Conservation (phyloP, 2,329 filamentous ascomycete genomes). For the Colletotrichum tofieldiae region DNA sequence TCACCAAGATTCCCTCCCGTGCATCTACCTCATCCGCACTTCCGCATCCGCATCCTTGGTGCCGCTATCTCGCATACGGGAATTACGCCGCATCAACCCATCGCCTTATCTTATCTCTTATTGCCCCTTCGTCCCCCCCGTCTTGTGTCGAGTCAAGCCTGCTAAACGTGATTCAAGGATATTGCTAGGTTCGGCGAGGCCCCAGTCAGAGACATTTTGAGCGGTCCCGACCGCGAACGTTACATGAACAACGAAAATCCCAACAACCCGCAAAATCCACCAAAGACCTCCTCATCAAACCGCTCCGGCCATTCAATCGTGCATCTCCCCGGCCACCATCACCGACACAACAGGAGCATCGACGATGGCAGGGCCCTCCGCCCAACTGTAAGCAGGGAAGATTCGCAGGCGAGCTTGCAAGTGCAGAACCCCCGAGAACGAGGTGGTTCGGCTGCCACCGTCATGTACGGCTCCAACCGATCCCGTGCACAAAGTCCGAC, state of each 20-base stretch:
- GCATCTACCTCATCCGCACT: slow-evolving; percentile 44
- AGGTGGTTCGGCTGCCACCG: slow-evolving; percentile 58
- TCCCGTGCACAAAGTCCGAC: slow-evolving; percentile 85
- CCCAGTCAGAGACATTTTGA: slow-evolving; percentile 79
- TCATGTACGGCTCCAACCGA: slow-evolving; percentile 60
- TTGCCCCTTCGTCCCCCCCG: slow-evolving; percentile 32
- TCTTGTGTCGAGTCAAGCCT: slow-evolving; percentile 39
- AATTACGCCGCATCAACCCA: slow-evolving; percentile 36
- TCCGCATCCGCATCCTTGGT: slow-evolving; percentile 31
- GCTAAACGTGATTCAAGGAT: slow-evolving; percentile 65
- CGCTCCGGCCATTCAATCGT: slow-evolving; percentile 73
- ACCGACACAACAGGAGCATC: slow-evolving; percentile 79
- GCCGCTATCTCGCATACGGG: slow-evolving; percentile 42
- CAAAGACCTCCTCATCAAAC: slow-evolving; percentile 75
- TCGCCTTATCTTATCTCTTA: slow-evolving; percentile 41
- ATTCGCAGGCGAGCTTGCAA: slow-evolving; percentile 70
- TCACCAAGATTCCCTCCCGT: slow-evolving; percentile 23
- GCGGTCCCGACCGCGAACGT: slow-evolving; percentile 79
- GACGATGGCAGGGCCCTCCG: slow-evolving; percentile 77
- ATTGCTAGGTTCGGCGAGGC: slow-evolving; percentile 84
- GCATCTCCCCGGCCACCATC: slow-evolving; percentile 75
- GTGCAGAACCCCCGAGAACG: slow-evolving; percentile 66
- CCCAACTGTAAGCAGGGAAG: slow-evolving; percentile 83
- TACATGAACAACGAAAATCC: slow-evolving; percentile 66
- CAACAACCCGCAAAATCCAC: slow-evolving; percentile 63